Percentiles rank a stretch among this genome's conserved stretches.
phyloP scores from a whole-genome alignment of 306 rosid genomes.

The barrel medic (Medicago truncatula) region MtrunA17r5.0-ANR NC_053047.1:6653001-6653500 shows the following conservation, averaged over 20 bases:
- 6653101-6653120: too few species aligned
- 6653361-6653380: conserved; percentile 49
- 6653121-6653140: not conserved
- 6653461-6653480: conserved; percentile 38
- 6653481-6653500: conserved; percentile 43
- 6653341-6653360: not conserved
- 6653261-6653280: conserved; percentile 32
- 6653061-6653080: too few species aligned
- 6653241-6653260: conserved; percentile 45
- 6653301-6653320: conserved; percentile 37
- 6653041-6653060: too few species aligned
- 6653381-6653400: conserved; percentile 47
- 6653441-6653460: conserved; percentile 49
- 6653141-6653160: not conserved
- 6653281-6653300: conserved; percentile 39
- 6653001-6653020: too few species aligned
- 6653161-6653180: conserved; percentile 24
- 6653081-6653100: not conserved
- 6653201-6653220: conserved; percentile 57
- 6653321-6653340: conserved; percentile 6
- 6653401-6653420: conserved; percentile 46
- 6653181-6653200: conserved; percentile 4
- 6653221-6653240: conserved; percentile 47
- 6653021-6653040: too few species aligned
- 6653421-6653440: conserved; percentile 36